Evolutionary conservation across 768 basidiomycete genomes (phyloP).

Genomic region (Psilocybe cubensis): DNA sequence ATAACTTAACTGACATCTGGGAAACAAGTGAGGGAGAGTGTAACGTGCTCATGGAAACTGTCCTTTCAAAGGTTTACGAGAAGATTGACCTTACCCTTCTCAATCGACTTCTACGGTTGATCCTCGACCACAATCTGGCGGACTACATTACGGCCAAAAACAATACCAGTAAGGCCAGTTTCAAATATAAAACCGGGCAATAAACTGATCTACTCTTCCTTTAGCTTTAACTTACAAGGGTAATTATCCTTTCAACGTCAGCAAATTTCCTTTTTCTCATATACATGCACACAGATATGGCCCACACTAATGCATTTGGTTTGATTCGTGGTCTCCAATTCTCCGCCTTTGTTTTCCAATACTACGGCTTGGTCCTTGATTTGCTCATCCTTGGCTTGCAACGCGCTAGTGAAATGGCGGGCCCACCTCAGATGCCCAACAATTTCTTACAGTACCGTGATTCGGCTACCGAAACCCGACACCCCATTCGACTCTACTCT

Average conservation of each 20-base stretch:
- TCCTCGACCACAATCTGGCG: conserved; percentile 97
- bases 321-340: conserved; percentile 98
- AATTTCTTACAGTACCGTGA: conserved; percentile 98
- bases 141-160: conserved; percentile 99
- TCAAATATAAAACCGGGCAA: not conserved
- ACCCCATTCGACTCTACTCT: conserved; percentile 97
- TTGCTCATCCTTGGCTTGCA: conserved; percentile 96
- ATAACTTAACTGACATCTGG: conserved; percentile 98
- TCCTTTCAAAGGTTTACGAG: conserved; percentile 97
- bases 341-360: conserved; percentile 99
- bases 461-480: conserved; percentile 91
- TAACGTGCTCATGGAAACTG: conserved; percentile 98
- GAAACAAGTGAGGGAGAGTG: conserved; percentile 98
- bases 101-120: conserved; percentile 93
- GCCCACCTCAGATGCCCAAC: conserved; percentile 96
- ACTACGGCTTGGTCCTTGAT: conserved; percentile 95
- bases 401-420: conserved; percentile 98
- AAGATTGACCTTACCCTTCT: conserved; percentile 97
- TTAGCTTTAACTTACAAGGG: conserved; percentile 86
- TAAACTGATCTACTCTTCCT: not conserved
- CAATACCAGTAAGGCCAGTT: conserved; percentile 66
- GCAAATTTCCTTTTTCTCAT: not conserved
- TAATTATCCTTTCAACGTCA: conserved; percentile 15
- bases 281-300: conserved; percentile 65
- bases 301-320: conserved; percentile 96